Evolutionary conservation across 345 rosid genomes (phyloP).

Genomic region (Salix arbutifolia): DNA sequence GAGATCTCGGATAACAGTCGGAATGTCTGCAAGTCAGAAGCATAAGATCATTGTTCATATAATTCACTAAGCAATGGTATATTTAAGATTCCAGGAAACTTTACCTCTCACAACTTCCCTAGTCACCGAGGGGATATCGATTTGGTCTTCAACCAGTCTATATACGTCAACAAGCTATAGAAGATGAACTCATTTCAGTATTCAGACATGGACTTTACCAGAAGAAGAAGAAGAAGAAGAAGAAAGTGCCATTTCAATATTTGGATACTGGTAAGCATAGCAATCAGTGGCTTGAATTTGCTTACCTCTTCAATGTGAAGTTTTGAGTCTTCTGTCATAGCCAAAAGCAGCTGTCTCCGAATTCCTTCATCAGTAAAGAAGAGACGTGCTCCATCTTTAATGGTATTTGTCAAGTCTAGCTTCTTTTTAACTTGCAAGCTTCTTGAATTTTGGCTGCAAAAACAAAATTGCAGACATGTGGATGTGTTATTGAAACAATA

Average conservation of each 20-base stretch:
- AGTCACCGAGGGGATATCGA: conserved; percentile 73
- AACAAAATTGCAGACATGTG: background rate
- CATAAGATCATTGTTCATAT: background rate
- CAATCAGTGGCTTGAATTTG: background rate
- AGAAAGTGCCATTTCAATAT: conserved; percentile 7
- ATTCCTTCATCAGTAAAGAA: conserved; percentile 78
- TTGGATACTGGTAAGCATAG: conserved; percentile 3
- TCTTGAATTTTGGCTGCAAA: conserved; percentile 44
- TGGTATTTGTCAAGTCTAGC: conserved; percentile 81
- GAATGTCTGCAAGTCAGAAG: conserved; percentile 53
- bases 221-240: background rate
- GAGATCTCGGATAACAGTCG: conserved; percentile 66
- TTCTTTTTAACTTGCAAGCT: conserved; percentile 41
- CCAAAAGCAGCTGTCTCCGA: conserved; percentile 86
- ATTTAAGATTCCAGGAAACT: background rate
- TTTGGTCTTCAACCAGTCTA: conserved; percentile 72
- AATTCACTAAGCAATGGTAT: background rate
- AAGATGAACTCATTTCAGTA: conserved; percentile 2
- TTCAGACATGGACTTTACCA: background rate
- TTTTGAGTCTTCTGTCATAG: conserved; percentile 87
- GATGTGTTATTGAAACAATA: background rate
- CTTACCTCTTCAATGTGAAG: conserved; percentile 91
- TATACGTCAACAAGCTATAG: conserved; percentile 84
- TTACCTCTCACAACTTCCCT: conserved; percentile 72
- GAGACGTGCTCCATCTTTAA: conserved; percentile 93